Conservation (phyloP, 2,329 filamentous ascomycete species). For the Colletotrichum sp. region DNA sequence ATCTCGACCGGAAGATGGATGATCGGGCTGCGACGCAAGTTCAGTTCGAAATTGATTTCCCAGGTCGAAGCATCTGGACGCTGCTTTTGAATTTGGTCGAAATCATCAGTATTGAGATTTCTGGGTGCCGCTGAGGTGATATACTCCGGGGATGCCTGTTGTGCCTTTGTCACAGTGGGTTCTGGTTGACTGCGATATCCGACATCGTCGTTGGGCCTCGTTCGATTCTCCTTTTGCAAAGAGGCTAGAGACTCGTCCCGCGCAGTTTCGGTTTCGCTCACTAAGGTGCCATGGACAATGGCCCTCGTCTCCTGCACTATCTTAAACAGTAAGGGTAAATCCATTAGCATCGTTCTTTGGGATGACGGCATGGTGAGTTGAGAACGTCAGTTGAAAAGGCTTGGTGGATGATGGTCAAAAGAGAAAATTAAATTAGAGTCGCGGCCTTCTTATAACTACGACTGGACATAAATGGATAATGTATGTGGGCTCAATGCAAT, state of each 20-base stretch:
- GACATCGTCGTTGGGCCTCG: not conserved
- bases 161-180: not conserved
- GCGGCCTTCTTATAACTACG: rapidly evolving
- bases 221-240: not conserved
- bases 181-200: not conserved
- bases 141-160: rapidly evolving
- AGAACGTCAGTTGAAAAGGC: not conserved
- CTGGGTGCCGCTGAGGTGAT: rapidly evolving
- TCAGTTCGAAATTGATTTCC: not conserved
- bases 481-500: not conserved
- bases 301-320: not conserved
- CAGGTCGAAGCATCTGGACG: not conserved
- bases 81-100: not conserved
- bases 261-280: not conserved
- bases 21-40: not conserved
- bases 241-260: not conserved
- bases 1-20: not conserved
- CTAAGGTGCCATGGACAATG: not conserved
- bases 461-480: not conserved
- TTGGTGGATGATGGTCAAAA: not conserved
- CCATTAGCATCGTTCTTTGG: not conserved
- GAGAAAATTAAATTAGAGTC: not conserved
- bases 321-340: not conserved
- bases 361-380: not conserved
- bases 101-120: rapidly evolving